Evolutionary conservation across 768 basidiomycete genomes (phyloP).

Genomic region (Boletus rex-veris): DNA sequence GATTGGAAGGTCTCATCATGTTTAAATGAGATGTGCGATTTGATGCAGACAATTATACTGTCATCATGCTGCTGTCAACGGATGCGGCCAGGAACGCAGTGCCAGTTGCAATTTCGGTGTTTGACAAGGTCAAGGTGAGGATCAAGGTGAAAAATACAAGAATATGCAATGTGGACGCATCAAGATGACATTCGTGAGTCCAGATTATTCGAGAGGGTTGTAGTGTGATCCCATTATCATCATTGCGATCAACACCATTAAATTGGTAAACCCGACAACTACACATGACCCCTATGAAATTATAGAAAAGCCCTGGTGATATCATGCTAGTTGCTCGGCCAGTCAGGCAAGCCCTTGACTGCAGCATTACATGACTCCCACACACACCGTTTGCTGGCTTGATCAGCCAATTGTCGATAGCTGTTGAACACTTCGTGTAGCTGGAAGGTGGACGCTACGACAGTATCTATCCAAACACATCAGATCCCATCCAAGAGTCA

Average conservation of each 20-base stretch:
- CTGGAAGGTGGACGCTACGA: slow-evolving; percentile 70
- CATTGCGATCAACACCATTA: slow-evolving; percentile 1
- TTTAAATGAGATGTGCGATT: slow-evolving; percentile 90
- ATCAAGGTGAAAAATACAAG: slow-evolving; percentile 93
- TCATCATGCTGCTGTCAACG: slow-evolving; percentile 57
- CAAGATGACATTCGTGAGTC: slow-evolving; percentile 73
- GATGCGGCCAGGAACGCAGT: slow-evolving; percentile 13
- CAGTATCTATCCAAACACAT: slow-evolving; percentile 31
- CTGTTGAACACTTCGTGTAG: slow-evolving; percentile 69
- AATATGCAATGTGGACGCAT: slow-evolving; percentile 90
- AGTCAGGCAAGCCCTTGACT: slow-evolving; percentile 66
- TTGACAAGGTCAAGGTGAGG: slow-evolving; percentile 89
- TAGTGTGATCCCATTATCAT: no score
- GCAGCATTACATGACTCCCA: slow-evolving; percentile 79
- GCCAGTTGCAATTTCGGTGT: slow-evolving; percentile 72
- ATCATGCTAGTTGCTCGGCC: slow-evolving; percentile 43
- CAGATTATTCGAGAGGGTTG: slow-evolving; percentile 52
- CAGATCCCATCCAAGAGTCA: background rate
- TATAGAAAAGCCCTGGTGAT: background rate
- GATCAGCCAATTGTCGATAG: slow-evolving; percentile 72
- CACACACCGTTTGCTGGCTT: slow-evolving; percentile 69
- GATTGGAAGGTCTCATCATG: slow-evolving; percentile 89
- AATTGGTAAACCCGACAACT: slow-evolving; percentile 1
- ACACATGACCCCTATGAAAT: background rate
- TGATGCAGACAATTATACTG: slow-evolving; percentile 86